Evolutionary conservation across 176 grass and related monocot species (phyloP), one percentile per base, ranked within the genome.

Genomic region (Tuctoria greenei): DNA sequence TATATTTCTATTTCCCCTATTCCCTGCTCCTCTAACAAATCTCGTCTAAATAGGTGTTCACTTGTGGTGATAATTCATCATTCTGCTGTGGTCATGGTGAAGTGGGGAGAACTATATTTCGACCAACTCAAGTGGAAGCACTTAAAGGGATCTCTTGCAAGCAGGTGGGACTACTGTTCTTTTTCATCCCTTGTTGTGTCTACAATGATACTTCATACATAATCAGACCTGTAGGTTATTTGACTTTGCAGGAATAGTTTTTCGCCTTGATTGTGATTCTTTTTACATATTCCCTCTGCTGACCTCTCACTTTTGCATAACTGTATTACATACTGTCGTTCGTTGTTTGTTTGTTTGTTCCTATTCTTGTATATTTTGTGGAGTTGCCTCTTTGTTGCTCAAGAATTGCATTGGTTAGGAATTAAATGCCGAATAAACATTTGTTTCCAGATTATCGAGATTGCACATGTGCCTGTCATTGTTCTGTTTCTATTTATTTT

Each of bases 11-110:
- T 76, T 73, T 64, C 20, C 24, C 25, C 4, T 40, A 10, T 47
- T 21, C 15, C 14, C 27, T 56, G 20, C 13, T 14, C 26, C 62
- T 78, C 59, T 81, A 35, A 86, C 64, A 18, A 43, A 43, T 43
- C 73, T 72, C 42, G 23, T 80, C 24, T 79, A 54, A 66, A 42
- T 70, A 99, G 95, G 92, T 99, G 16, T 99, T 99, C 73, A 92
- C 95, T 27, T 99, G 95, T 75, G 95, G 95, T 58, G 96, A 99
- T 76, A 95, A 99, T 88, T 99, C 96, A 50, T 99, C 96, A 80
- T 88, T 84, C 50, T 99, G 96, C 54, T 99, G 96, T 78, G 96
- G 96, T 74, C 96, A 99, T 20, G 89, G 92, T 14, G 92, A 99
- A 69, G 92, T 90, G 44, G 89, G 87, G 13, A 82, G 89, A 46